Percentiles rank a stretch among this genome's conserved stretches.
Evolutionary conservation across 2,329 filamentous ascomycete species (phyloP).

Genomic region (Aureobasidium sp.): DNA sequence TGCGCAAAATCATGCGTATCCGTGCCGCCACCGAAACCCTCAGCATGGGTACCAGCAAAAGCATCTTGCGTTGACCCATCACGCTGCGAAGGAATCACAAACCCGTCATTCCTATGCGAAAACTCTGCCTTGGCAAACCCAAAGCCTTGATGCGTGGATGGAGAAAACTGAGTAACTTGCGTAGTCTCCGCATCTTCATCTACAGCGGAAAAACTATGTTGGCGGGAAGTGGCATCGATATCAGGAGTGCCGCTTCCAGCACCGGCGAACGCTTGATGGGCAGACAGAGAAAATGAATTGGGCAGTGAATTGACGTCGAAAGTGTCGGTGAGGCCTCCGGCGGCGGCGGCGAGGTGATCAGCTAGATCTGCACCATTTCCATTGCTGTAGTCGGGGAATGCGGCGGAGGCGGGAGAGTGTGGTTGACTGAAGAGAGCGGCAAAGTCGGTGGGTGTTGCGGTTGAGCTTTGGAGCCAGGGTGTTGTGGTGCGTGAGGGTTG

Average conservation of each 20-base stretch:
- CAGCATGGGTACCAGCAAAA: background rate
- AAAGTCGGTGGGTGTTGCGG: background rate
- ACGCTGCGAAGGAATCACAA: background rate
- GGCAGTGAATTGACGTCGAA: background rate
- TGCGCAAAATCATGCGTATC: background rate
- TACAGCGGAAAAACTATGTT: background rate
- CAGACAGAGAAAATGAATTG: background rate
- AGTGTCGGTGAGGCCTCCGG: background rate
- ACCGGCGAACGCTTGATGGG: conserved; percentile 3
- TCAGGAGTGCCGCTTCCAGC: background rate
- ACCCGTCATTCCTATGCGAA: background rate
- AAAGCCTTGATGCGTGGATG: background rate
- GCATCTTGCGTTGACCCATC: background rate
- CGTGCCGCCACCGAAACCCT: background rate
- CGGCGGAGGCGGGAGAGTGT: background rate
- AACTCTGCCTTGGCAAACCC: background rate
- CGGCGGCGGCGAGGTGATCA: background rate
- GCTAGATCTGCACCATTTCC: background rate
- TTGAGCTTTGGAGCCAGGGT: background rate
- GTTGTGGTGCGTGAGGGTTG: conserved; percentile 2
- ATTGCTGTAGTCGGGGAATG: background rate
- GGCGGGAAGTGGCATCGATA: background rate
- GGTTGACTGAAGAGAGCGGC: background rate
- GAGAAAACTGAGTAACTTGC: background rate
- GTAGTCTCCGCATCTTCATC: background rate